Evolutionary conservation across 2,329 filamentous ascomycete species (phyloP).

Genomic region (Epichloe gansuensis): DNA sequence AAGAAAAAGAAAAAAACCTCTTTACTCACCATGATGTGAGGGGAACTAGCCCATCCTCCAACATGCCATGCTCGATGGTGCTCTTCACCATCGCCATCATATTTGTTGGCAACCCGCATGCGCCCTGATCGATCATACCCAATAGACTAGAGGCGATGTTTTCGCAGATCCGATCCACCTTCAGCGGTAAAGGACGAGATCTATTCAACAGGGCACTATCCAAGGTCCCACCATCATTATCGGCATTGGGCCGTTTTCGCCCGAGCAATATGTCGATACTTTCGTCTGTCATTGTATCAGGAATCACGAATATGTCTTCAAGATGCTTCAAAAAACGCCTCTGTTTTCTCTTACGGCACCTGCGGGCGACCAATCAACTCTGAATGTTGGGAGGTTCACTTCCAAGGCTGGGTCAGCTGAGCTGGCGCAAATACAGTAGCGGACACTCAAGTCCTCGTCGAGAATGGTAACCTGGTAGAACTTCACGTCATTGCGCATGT

Average conservation of each 20-base stretch:
- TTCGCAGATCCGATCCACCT: conserved; percentile 13
- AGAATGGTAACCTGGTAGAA: conserved; percentile 38
- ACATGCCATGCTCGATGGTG: conserved; percentile 14
- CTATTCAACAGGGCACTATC: conserved; percentile 1
- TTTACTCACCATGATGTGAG: conserved; percentile 22
- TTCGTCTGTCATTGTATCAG: conserved; percentile 21
- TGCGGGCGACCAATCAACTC: conserved; percentile 15
- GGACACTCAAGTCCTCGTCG: conserved; percentile 29
- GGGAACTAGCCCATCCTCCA: conserved; percentile 14
- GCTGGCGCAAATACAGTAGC: conserved; percentile 25
- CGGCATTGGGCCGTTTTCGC: background rate
- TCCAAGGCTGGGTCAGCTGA: conserved; percentile 13
- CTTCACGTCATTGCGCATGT: conserved; percentile 21
- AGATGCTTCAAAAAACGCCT: conserved; percentile 18
- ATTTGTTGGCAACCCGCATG: conserved; percentile 15
- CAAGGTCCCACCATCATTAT: background rate
- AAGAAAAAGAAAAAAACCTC: background rate
- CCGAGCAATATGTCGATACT: conserved; percentile 11
- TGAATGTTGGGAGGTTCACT: conserved; percentile 17
- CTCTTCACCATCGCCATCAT: conserved; percentile 17
- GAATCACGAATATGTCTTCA: conserved; percentile 23
- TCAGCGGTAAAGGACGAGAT: conserved; percentile 9
- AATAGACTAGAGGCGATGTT: conserved; percentile 12
- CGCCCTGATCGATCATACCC: conserved; percentile 6
- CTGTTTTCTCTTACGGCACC: conserved; percentile 18